These are phyloP conservation scores for Puccinia coronata DNA, from an alignment of 1,284 basidiomycete species.

Conservation along the genomic window DNA sequence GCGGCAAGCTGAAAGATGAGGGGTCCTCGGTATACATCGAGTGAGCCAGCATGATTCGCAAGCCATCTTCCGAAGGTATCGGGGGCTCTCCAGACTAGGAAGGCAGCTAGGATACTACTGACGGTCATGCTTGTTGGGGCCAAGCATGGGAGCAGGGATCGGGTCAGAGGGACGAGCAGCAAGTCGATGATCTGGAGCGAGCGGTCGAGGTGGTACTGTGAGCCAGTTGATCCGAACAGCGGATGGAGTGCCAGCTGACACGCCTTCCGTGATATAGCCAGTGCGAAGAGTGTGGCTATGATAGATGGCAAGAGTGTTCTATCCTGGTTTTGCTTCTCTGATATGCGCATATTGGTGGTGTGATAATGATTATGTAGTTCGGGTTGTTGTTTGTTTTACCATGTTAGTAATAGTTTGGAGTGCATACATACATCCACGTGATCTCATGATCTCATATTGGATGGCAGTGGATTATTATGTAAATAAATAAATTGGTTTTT, in stretches of 20 bases:
- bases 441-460: no score
- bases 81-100: slow-evolving; percentile 32
- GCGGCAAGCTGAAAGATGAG: slow-evolving; percentile 14
- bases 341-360: no score
- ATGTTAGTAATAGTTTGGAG: no score
- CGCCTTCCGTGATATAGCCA: background rate
- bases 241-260: slow-evolving; percentile 31
- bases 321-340: no score
- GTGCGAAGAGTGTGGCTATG: slow-evolving; percentile 13
- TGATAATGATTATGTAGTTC: no score
- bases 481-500: no score
- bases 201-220: slow-evolving; percentile 1
- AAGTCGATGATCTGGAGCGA: slow-evolving; percentile 15
- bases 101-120: slow-evolving; percentile 6
- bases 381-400: no score
- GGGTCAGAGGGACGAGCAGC: slow-evolving; percentile 13
- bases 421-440: no score
- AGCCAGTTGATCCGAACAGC: slow-evolving; percentile 30
- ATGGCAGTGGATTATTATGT: no score
- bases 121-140: slow-evolving; percentile 5
- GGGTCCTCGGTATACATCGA: slow-evolving; percentile 2
- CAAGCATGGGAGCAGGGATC: background rate
- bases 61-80: slow-evolving; percentile 11
- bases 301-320: background rate
- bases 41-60: background rate